A percentile compares a stretch with the other conserved stretches of the same genome.
Evolutionary conservation across 345 rosid species (phyloP).

Genomic region (Lepidium africanum): DNA sequence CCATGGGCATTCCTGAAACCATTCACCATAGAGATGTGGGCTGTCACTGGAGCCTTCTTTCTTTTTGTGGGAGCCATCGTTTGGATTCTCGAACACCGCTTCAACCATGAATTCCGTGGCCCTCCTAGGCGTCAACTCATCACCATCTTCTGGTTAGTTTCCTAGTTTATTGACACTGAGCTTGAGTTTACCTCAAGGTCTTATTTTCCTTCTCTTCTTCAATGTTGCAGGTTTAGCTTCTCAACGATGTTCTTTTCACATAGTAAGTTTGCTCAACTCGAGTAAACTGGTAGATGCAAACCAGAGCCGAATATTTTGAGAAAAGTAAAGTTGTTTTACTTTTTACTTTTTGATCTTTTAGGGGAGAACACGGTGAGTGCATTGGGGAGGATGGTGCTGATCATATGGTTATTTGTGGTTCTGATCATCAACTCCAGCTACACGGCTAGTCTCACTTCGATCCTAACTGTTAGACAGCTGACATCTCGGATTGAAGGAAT

Average conservation of each 20-base stretch:
- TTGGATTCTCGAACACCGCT: slow-evolving; percentile 95
- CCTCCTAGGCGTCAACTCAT: slow-evolving; percentile 80
- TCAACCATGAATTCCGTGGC: slow-evolving; percentile 82
- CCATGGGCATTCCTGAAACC: slow-evolving; percentile 99
- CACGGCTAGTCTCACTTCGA: slow-evolving; percentile 95
- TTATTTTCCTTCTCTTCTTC: neutral
- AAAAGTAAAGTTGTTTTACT: neutral
- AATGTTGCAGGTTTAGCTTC: slow-evolving; percentile 87
- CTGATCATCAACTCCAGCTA: slow-evolving; percentile 95
- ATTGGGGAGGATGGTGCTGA: slow-evolving; percentile 71
- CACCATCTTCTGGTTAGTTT: slow-evolving; percentile 78
- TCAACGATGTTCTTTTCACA: slow-evolving; percentile 98
- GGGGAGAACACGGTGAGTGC: slow-evolving; percentile 93
- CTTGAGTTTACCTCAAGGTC: neutral
- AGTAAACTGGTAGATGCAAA: neutral
- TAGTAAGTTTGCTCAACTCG: slow-evolving; percentile 41
- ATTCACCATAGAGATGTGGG: slow-evolving; percentile 85
- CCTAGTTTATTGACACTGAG: slow-evolving; percentile 3
- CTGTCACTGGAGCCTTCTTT: slow-evolving; percentile 79
- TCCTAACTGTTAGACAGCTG: slow-evolving; percentile 82
- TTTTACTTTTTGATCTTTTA: slow-evolving; percentile 21
- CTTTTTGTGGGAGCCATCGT: slow-evolving; percentile 84
- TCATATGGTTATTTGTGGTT: slow-evolving; percentile 93
- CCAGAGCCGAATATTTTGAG: neutral
- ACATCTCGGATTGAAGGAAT: slow-evolving; percentile 79